Evolutionary conservation across 352 stramenopile species (phyloP).

Genomic region (Globisporangium camurandrum): DNA sequence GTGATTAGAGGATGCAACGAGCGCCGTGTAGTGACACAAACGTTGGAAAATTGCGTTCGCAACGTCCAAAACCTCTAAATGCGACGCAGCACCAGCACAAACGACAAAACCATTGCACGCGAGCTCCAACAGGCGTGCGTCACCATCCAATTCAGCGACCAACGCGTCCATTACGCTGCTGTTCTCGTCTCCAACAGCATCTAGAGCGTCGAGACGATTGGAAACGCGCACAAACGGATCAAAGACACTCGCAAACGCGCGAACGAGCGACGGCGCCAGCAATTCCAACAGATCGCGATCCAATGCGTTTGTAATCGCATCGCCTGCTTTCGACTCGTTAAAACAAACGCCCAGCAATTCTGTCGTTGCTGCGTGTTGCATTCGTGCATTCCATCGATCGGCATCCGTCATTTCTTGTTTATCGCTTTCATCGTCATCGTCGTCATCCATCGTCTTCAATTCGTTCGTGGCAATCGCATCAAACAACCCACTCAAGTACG

Average conservation of each 20-base stretch:
- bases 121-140: conserved; percentile 48
- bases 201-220: conserved; percentile 33
- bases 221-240: conserved; percentile 58
- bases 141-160: background rate
- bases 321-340: background rate
- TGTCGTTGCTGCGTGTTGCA: conserved; percentile 8
- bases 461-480: conserved; percentile 61
- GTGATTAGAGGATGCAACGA: conserved; percentile 46
- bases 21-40: conserved; percentile 55
- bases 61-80: conserved; percentile 39
- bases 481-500: conserved; percentile 75
- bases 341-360: too few relatives aligned
- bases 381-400: background rate
- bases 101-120: conserved; percentile 73
- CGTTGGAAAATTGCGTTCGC: conserved; percentile 59
- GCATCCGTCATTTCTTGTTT: conserved; percentile 60
- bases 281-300: conserved; percentile 68
- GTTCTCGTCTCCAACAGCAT: conserved; percentile 12
- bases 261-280: conserved; percentile 38
- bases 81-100: conserved; percentile 45
- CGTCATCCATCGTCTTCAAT: conserved; percentile 81
- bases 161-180: conserved; percentile 3
- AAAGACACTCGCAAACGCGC: conserved; percentile 65
- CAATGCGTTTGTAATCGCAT: conserved; percentile 33
- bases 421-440: conserved; percentile 74